A percentile compares a stretch with the other conserved stretches of the same genome.
These are phyloP conservation scores for Anethum foeniculum DNA, from an alignment of 140 eudicot species.

Conservation along the genomic window DNA sequence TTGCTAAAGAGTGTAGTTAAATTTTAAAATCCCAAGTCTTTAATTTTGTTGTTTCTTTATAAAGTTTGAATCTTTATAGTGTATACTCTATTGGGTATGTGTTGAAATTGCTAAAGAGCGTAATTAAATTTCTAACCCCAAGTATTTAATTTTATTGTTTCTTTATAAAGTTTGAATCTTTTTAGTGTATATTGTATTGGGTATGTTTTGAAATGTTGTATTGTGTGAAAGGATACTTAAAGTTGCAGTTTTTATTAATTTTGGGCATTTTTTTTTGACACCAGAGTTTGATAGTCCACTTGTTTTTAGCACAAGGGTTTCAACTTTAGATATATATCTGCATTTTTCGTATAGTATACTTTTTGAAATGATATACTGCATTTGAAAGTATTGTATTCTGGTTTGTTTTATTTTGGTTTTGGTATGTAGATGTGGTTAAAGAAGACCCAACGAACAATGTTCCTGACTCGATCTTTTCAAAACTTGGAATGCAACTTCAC, in stretches of 20 bases:
- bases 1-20: slow-evolving; percentile 54
- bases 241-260: neutral
- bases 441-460: slow-evolving; percentile 96
- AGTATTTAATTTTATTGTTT: neutral
- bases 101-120: slow-evolving; percentile 49
- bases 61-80: neutral
- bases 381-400: neutral
- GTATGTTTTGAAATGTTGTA: neutral
- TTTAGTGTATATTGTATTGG: neutral
- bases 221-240: neutral
- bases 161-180: neutral
- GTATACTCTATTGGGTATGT: neutral
- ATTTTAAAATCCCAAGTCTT: neutral
- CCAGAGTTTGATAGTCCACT: neutral
- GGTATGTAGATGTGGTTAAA: slow-evolving; percentile 62
- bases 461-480: slow-evolving; percentile 78
- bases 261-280: neutral
- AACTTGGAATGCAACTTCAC: slow-evolving; percentile 96
- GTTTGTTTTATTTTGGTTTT: slow-evolving; percentile 15
- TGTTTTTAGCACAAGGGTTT: neutral
- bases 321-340: neutral
- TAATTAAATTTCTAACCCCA: slow-evolving; percentile 8
- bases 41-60: neutral
- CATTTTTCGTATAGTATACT: neutral
- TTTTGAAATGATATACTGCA: no score